Evolutionary conservation across 1,284 basidiomycete species (phyloP), one percentile per base, ranked within the genome.

Genomic region (Leccinum pachyderme): DNA sequence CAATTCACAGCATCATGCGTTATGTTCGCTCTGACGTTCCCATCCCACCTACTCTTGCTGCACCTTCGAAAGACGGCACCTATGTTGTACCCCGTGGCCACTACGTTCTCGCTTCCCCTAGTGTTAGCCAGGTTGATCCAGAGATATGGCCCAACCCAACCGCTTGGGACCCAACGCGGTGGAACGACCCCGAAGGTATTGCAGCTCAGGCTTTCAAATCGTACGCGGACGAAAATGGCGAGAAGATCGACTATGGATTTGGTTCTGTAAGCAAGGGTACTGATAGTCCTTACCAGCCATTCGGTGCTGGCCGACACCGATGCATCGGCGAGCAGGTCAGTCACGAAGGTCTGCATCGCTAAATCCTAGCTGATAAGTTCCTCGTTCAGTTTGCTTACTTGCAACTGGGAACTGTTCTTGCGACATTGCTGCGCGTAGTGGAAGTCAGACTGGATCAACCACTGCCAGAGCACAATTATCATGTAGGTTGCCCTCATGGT

Each of bases 161-260:
- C 2, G 74, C 77, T 24, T 99, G 95, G 86, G 83, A 92, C 53
- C 94, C 94, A 0, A 69, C 77, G 25, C 81, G 96, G 57, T 99
- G 96, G 96, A 81, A 81, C 49, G 93, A 95, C 61, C 79, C 83
- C 51, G 81, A 86, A 53, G 86, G 90, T 64, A 80, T 88, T 51
- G 93, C 91, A 8, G 83, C 83, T 24, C 80, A 86, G 63, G 91
- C 93, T 27, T 83, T 86, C 64, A 84, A 84, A 66, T 76, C 80
- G 60, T 93, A 95, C 70, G 73, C 78, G 51, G 90, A 91, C 63
- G 84, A 83, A 61, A 75, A 74, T 31, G 91, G 89, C 51, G 92
- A 96, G 71, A 94, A 93, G 77, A 81, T 97, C 56, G 96, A 99
- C 73, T 99, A 91, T 66, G 97, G 96, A 1, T 99, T 94, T 72